Percentiles rank a stretch among this genome's conserved stretches.
These are phyloP conservation scores for Globisporangium yorkense DNA, from an alignment of 352 stramenopile genomes.

Conservation along the genomic window DNA sequence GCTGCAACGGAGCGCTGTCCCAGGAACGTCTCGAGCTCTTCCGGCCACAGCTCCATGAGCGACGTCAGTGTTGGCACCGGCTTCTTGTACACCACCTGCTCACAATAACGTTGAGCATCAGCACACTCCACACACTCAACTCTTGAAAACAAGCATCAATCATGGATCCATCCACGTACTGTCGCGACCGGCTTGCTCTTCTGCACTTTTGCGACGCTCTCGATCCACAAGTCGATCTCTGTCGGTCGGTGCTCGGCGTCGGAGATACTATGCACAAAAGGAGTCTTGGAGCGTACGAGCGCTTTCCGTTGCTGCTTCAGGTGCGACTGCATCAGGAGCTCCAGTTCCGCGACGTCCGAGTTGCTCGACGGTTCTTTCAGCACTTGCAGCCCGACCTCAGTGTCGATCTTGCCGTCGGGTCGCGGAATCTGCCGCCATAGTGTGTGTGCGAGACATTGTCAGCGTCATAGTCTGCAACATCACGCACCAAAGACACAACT, in stretches of 20 bases:
- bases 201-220: constrained; percentile 88
- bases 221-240: constrained; percentile 91
- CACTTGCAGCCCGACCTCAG: constrained; percentile 61
- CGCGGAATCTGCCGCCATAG: constrained; percentile 58
- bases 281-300: constrained; percentile 22
- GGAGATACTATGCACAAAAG: constrained; percentile 85
- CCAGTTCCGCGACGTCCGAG: constrained; percentile 85
- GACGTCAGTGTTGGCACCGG: constrained; percentile 82
- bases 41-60: constrained; percentile 90
- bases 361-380: constrained; percentile 85
- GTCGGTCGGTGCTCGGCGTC: constrained; percentile 76
- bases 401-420: constrained; percentile 76
- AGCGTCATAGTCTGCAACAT: not conserved
- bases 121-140: not conserved
- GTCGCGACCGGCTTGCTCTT: constrained; percentile 63
- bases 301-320: constrained; percentile 45
- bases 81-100: constrained; percentile 75
- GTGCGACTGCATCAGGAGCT: constrained; percentile 84
- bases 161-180: not conserved
- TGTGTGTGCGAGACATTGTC: too few species aligned
- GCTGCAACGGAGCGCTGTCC: constrained; percentile 8
- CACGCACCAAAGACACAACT: too few species aligned
- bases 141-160: not conserved
- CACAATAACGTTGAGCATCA: not conserved
- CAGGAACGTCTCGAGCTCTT: constrained; percentile 77